Evolutionary conservation across 2,329 filamentous ascomycete genomes (phyloP), one percentile per base, ranked within the genome.

Genomic region (Cyphellophora attinorum): DNA sequence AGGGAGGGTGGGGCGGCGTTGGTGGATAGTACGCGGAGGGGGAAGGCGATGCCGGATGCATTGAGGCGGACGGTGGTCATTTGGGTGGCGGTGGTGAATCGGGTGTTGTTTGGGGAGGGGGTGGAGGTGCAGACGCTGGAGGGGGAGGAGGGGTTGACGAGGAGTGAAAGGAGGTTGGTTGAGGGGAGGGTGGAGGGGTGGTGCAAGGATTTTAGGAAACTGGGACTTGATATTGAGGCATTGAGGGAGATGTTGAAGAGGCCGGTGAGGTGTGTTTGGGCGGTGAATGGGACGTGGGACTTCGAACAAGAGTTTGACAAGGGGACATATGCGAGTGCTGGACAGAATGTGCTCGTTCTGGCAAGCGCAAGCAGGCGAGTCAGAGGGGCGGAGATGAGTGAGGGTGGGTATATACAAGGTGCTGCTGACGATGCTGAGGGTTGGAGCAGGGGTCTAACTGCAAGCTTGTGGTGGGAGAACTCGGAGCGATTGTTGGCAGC

Each of bases 391-490:
- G 84, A 89, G 54, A 66, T 74, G 47, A 74, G 74, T 17, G 77
- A 81, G 51, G 74, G 72, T 3, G 79, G 78, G 5, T 98, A 98
- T 53, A 81, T 98, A 39, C 91, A 96, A 59, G 91, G 91, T 33
- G 89, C 89, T 1, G 91, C 82, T 2, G 91, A 98, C 57, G 91
- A 98, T 55, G 85, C 82, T 10, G 91, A 98, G 64, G 85, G 84
- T 47, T 98, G 91, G 91, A 81, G 86, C 1, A 64, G 73, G 34
- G 85, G 85, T 0, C 70, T 96, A 11, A 91, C 83, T 1, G 76
- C 89, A 0, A 55, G 64, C 0, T 44, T 89, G 0, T 98, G 94
- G 59, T 98, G 91, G 91, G 58, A 58, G 2, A 67, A 94, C 47
- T 64, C 62, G 27, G 62, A 72, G 0, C 25, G 52, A 5, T 62